These are phyloP conservation scores for Backusella circina DNA, from an alignment of 192 early-diverging fungal genomes.

Conservation along the genomic window DNA sequence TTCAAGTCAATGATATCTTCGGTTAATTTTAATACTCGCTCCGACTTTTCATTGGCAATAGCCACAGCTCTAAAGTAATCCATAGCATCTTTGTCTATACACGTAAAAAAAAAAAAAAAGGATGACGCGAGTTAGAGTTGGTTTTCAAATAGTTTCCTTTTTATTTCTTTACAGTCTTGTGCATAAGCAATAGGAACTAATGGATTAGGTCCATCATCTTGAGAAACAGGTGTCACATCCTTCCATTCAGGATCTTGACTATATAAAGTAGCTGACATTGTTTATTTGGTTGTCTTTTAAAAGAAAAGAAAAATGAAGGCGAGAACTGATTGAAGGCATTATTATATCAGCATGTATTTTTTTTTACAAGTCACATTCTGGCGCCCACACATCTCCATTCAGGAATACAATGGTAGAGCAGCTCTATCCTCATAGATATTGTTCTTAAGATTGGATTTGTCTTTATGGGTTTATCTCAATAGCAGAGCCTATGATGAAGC, in stretches of 20 bases:
- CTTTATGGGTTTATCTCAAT: no score
- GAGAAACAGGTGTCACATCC: slow-evolving; percentile 68
- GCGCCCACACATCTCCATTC: no score
- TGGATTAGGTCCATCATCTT: slow-evolving; percentile 80
- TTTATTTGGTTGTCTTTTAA: not conserved
- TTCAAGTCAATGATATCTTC: slow-evolving; percentile 76
- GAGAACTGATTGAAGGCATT: no score
- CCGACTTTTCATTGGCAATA: slow-evolving; percentile 63
- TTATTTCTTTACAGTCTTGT: slow-evolving; percentile 58
- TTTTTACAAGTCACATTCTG: not conserved
- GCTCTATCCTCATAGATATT: no score
- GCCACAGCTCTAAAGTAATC: slow-evolving; percentile 84
- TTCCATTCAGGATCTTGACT: slow-evolving; percentile 48
- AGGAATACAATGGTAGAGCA: no score
- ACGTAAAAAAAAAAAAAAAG: no score
- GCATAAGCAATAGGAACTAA: slow-evolving; percentile 79
- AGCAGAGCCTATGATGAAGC: no score
- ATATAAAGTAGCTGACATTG: not conserved
- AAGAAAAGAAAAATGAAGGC: not conserved
- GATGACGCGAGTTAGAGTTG: not conserved
- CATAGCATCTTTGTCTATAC: slow-evolving; percentile 76
- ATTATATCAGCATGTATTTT: not conserved
- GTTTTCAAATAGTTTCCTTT: not conserved
- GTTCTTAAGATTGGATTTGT: no score
- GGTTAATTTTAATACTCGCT: slow-evolving; percentile 82